Evolutionary conservation across 345 rosid species (phyloP).

Genomic region (Acer negundo): DNA sequence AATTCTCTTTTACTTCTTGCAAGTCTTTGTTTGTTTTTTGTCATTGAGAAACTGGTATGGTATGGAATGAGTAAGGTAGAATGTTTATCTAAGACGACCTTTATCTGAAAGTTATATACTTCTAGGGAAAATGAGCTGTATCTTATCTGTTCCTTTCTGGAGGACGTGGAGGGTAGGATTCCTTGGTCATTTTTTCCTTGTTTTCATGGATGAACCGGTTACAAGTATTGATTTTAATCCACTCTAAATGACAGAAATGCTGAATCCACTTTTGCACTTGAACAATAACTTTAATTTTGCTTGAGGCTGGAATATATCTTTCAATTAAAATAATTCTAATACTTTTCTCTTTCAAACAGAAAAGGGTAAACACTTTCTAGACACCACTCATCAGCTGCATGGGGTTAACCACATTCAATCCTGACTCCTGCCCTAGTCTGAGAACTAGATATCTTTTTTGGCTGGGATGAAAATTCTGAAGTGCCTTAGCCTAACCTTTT

Average conservation of each 20-base stretch:
- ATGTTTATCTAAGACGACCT: not conserved
- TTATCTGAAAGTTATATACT: not conserved
- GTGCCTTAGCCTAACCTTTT: not conserved
- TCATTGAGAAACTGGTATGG: not conserved
- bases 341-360: not conserved
- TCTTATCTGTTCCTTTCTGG: not conserved
- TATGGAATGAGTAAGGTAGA: not conserved
- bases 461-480: not conserved
- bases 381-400: not conserved
- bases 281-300: not conserved
- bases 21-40: not conserved
- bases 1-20: not conserved
- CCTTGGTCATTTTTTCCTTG: not conserved
- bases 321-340: too few species aligned
- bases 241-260: not conserved
- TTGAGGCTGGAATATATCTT: not conserved
- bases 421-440: not conserved
- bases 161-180: not conserved
- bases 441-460: too few species aligned
- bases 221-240: not conserved
- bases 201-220: not conserved
- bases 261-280: not conserved
- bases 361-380: not conserved
- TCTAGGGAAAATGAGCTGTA: not conserved
- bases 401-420: not conserved